A percentile compares a stretch with the other conserved stretches of the same genome.
Evolutionary conservation across 2,329 filamentous ascomycete species (phyloP).

Genomic region (Aspergillus sp.): DNA sequence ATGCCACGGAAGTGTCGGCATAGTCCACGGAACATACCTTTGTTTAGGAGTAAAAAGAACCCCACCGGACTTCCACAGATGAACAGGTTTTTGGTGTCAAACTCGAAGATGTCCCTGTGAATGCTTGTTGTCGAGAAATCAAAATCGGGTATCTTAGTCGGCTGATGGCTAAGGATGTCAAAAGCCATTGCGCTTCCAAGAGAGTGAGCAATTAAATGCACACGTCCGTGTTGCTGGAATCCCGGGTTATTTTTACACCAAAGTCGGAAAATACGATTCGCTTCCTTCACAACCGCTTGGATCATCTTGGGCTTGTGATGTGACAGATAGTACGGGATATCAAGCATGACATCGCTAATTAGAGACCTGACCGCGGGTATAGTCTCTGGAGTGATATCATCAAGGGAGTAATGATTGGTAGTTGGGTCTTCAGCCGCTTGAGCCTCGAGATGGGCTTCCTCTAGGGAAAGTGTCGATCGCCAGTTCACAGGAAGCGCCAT

Average conservation of each 20-base stretch:
- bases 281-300: constrained; percentile 78
- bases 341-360: constrained; percentile 96
- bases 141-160: constrained; percentile 59
- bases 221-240: constrained; percentile 73
- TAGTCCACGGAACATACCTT: constrained; percentile 25
- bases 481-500: constrained; percentile 96
- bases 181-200: constrained; percentile 92
- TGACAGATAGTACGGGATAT: constrained; percentile 96
- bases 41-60: constrained; percentile 87
- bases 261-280: constrained; percentile 89
- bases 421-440: constrained; percentile 49
- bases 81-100: constrained; percentile 86
- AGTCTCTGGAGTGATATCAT: constrained; percentile 87
- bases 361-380: constrained; percentile 90
- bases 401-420: constrained; percentile 62
- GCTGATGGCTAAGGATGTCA: constrained; percentile 85
- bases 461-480: constrained; percentile 82
- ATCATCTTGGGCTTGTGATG: constrained; percentile 96
- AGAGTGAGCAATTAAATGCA: constrained; percentile 90
- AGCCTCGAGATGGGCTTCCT: constrained; percentile 64
- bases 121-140: constrained; percentile 32
- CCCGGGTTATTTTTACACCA: constrained; percentile 93
- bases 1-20: constrained; percentile 27
- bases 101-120: constrained; percentile 68
- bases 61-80: constrained; percentile 84